phyloP scores from a whole-genome alignment of 768 basidiomycete species.

The Leccinum sublutescens region DNA sequence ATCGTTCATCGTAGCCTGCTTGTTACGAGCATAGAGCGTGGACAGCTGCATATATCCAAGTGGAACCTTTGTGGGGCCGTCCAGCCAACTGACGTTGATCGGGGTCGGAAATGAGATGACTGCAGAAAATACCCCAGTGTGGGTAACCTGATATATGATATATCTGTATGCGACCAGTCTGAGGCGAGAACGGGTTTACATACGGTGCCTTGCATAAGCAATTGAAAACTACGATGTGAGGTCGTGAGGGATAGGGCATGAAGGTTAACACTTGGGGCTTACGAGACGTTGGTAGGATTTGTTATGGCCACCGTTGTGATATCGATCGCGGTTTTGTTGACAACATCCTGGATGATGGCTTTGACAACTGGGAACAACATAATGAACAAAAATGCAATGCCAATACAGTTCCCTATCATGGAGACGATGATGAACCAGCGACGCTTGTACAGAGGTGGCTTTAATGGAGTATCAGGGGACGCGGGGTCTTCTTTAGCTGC shows the following conservation, averaged over 20 bases:
- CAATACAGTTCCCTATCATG: conserved; percentile 48
- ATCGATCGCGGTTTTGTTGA: conserved; percentile 53
- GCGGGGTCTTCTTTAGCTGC: neutral
- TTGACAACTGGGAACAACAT: conserved; percentile 65
- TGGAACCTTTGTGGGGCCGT: conserved; percentile 42
- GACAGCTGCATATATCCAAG: conserved; percentile 55
- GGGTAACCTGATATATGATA: conserved; percentile 45
- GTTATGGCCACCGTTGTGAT: conserved; percentile 52
- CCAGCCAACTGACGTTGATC: conserved; percentile 60
- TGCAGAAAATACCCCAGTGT: conserved; percentile 65
- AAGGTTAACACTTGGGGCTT: conserved; percentile 20
- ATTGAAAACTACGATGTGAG: conserved; percentile 42
- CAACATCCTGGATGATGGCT: conserved; percentile 63
- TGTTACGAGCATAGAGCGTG: conserved; percentile 46
- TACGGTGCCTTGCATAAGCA: conserved; percentile 55
- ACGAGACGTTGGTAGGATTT: conserved; percentile 57
- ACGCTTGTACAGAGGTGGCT: conserved; percentile 55
- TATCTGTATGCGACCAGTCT: neutral
- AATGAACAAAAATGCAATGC: conserved; percentile 64
- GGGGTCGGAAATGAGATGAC: conserved; percentile 59
- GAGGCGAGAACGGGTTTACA: conserved; percentile 7
- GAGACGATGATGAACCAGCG: conserved; percentile 62
- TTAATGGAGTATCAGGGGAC: conserved; percentile 8
- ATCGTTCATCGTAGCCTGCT: conserved; percentile 62
- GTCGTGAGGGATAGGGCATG: conserved; percentile 4